phyloP scores from a whole-genome alignment of 306 rosid genomes.

The Rosa lucieae region DNA sequence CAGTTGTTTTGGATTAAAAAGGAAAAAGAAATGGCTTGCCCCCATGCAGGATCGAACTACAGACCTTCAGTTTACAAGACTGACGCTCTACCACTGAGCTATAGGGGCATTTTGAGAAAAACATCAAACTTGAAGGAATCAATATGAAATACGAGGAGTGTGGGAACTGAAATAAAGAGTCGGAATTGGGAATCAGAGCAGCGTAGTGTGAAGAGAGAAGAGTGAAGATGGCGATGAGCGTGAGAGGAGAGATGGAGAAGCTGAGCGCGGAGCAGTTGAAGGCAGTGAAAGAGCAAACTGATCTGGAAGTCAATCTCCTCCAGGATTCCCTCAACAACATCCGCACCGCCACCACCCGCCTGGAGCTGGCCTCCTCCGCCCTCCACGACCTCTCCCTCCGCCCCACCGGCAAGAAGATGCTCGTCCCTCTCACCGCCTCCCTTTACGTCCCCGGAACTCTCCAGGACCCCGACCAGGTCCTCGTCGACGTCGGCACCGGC shows the following conservation, averaged over 20 bases:
- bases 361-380: conserved; percentile 74
- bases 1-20: too few relatives aligned
- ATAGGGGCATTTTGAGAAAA: not conserved
- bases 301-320: conserved; percentile 81
- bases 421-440: conserved; percentile 94
- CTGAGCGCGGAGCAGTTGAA: conserved; percentile 87
- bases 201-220: not conserved
- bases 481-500: conserved; percentile 93
- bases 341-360: conserved; percentile 86
- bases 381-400: conserved; percentile 84
- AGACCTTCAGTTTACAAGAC: conserved; percentile 30
- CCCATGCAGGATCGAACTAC: conserved; percentile 30
- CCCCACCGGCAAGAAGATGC: conserved; percentile 64
- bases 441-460: conserved; percentile 92
- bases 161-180: too few relatives aligned
- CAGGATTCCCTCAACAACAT: conserved; percentile 83
- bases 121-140: too few relatives aligned
- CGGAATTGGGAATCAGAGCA: not conserved
- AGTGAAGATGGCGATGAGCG: conserved; percentile 4
- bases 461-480: conserved; percentile 58
- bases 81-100: conserved; percentile 29
- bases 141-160: too few relatives aligned
- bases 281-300: conserved; percentile 76
- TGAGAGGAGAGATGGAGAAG: conserved; percentile 50
- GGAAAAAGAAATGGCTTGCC: not conserved